Evolutionary conservation across 2,329 filamentous ascomycete species (phyloP).

Genomic region (Colletotrichum liriopes): DNA sequence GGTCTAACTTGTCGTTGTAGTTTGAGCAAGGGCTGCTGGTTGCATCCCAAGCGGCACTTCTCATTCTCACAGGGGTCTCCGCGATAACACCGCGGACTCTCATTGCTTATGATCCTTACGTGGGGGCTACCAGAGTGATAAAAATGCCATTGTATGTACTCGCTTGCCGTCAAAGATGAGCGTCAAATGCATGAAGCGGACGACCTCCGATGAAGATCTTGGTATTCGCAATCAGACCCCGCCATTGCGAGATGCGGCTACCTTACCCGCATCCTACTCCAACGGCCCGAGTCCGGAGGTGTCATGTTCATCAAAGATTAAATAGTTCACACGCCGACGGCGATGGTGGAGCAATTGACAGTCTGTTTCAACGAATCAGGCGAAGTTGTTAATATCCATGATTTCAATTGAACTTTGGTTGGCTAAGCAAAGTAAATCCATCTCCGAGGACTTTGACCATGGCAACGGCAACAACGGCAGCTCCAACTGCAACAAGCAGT

Average conservation of each 20-base stretch:
- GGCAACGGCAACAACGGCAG: background rate
- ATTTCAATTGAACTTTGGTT: background rate
- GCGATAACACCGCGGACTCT: background rate
- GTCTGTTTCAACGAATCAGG: background rate
- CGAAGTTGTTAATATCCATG: background rate
- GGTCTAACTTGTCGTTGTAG: background rate
- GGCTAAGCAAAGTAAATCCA: background rate
- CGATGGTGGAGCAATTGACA: background rate
- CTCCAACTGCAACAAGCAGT: constrained; percentile 12
- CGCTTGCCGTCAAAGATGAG: background rate
- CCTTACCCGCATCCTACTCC: background rate
- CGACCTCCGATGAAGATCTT: constrained; percentile 21
- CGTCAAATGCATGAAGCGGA: constrained; percentile 6
- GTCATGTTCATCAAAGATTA: background rate
- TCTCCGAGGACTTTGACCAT: background rate
- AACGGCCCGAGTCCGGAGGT: constrained; percentile 10
- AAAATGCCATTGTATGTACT: too few relatives aligned
- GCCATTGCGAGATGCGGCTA: constrained; percentile 32
- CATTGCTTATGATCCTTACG: background rate
- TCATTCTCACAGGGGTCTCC: background rate
- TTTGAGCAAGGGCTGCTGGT: background rate
- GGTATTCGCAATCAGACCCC: constrained; percentile 30
- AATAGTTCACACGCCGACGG: background rate
- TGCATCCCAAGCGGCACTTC: background rate
- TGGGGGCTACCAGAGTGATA: background rate